Conservation (phyloP, 345 rosid genomes). For the Limnanthes douglasii region DNA sequence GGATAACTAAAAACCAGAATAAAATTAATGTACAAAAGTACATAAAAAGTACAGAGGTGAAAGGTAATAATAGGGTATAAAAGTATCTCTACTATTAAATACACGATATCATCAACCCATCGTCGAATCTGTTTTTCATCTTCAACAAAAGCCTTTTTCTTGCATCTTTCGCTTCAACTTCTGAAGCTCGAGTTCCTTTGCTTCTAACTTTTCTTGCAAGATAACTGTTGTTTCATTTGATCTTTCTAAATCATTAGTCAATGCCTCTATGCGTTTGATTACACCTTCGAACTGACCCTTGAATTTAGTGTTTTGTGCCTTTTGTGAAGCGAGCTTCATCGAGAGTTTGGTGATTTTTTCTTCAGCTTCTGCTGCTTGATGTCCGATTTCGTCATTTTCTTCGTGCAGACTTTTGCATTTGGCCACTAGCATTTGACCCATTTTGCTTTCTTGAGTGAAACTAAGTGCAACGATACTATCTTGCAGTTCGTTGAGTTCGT, state of each 20-base stretch:
- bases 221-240: constrained; percentile 65
- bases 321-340: constrained; percentile 78
- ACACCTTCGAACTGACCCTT: constrained; percentile 79
- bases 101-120: no score
- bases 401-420: constrained; percentile 87
- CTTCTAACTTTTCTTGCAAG: constrained; percentile 59
- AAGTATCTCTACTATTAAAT: no score
- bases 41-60: no score
- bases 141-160: constrained; percentile 13
- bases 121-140: constrained; percentile 21
- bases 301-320: constrained; percentile 70
- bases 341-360: constrained; percentile 86
- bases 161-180: constrained; percentile 28
- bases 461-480: constrained; percentile 74
- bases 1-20: no score
- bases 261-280: constrained; percentile 50
- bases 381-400: constrained; percentile 97
- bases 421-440: constrained; percentile 91
- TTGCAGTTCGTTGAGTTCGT: constrained; percentile 87
- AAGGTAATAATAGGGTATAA: no score
- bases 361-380: constrained; percentile 87
- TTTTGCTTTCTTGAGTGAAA: constrained; percentile 83
- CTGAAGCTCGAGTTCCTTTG: constrained; percentile 40
- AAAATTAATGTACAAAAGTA: no score
- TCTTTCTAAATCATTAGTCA: constrained; percentile 72